phyloP scores from a whole-genome alignment of 306 rosid genomes.

The Castanospermum australe region DNA sequence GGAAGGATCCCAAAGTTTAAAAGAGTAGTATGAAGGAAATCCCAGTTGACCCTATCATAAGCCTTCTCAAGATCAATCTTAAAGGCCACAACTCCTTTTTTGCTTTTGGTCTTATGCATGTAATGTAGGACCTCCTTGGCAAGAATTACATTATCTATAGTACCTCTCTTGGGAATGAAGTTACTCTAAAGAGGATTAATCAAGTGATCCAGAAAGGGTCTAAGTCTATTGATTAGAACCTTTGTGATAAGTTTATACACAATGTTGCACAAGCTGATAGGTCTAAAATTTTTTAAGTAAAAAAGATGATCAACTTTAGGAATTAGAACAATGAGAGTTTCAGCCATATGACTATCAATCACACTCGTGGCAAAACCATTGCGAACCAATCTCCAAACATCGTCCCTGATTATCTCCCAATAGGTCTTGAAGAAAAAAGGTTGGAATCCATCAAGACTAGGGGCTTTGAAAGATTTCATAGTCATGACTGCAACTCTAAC shows the following conservation, averaged over 20 bases:
- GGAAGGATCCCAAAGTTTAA: no score
- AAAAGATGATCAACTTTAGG: neutral
- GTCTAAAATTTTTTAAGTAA: neutral
- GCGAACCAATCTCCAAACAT: neutral
- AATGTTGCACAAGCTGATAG: neutral
- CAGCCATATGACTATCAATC: neutral
- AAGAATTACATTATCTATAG: neutral
- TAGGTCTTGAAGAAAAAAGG: no score
- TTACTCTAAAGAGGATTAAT: neutral
- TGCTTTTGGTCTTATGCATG: neutral
- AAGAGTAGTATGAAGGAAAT: neutral
- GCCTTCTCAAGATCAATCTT: neutral
- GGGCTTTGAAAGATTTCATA: neutral
- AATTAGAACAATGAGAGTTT: neutral
- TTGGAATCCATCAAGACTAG: no score
- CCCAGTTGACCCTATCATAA: neutral
- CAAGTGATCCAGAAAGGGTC: neutral
- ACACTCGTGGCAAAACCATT: neutral
- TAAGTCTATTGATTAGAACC: neutral
- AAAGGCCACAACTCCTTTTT: neutral
- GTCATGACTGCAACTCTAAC: neutral
- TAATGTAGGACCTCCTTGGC: neutral
- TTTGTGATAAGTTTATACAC: neutral
- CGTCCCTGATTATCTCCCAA: no score
- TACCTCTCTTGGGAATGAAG: neutral